Evolutionary conservation across 2,329 filamentous ascomycete genomes (phyloP), one percentile per base, ranked within the genome.

Genomic region (Botryotinia convoluta): DNA sequence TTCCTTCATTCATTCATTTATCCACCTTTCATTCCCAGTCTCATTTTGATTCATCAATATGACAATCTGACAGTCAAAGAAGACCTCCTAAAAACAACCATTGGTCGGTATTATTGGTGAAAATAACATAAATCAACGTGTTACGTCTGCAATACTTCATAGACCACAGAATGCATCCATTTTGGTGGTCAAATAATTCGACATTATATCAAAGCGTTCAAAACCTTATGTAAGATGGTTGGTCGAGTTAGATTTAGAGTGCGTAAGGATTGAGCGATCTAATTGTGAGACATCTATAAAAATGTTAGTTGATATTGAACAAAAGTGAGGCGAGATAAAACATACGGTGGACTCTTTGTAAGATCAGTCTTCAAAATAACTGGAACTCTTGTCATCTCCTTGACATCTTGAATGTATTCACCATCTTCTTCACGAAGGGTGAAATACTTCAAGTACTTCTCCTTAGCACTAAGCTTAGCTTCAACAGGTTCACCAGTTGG

Each of bases 261-360:
- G 92, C 92, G 81, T 92, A 95, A 26, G 92, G 92, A 85, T 95
- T 95, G 79, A 94, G 84, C 57, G 92, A 94, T 75, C 92, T 90
- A 80, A 94, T 94, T n/a, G 92, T 94, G 83, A 95, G 83, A 86
- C 92, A 95, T 78, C 92, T 94, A 77, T 35, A 76, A 54, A 67
- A 26, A 26, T n/a, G 78, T 87, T 83, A 87, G 84, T 79, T 77
- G 69, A 16, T n/a, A 2, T 57, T 45, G 26, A 44, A 42, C 32
- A 57, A n/a, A 14, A 51, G 35, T 8, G 61, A 64, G 22, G n/a
- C 22, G 6, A 37, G 29, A 22, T 42, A 32, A 48, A 65, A 95
- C 96, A 91, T 92, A 99, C 95, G 96, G 96, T 85, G 96, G 96
- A 86, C 95, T 98, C 93, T 99, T 99, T 85, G 88, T 93, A 80